Percentiles rank a stretch among this genome's conserved stretches.
phyloP scores from a whole-genome alignment of 1,284 basidiomycete genomes.

The Boletus sp. region DNA sequence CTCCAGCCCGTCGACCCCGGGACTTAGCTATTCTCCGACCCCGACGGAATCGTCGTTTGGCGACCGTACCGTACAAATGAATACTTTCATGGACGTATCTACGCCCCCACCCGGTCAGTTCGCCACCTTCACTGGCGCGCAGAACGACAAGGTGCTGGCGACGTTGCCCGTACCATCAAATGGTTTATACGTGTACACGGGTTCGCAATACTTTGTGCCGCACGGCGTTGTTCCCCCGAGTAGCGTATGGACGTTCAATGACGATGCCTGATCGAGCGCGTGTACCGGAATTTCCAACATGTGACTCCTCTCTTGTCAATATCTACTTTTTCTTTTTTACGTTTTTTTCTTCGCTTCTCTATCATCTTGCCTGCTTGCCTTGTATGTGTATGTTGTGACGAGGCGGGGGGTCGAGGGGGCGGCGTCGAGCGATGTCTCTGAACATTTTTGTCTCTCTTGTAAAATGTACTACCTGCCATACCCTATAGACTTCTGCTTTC shows the following conservation, averaged over 20 bases:
- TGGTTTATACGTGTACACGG: conserved; percentile 20
- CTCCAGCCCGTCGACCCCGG: conserved; percentile 48
- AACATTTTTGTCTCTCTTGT: conserved; percentile 26
- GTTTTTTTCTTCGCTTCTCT: neutral
- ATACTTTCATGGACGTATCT: conserved; percentile 44
- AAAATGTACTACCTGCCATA: conserved; percentile 28
- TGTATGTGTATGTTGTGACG: conserved; percentile 25
- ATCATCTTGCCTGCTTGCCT: conserved; percentile 22
- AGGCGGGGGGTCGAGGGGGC: conserved; percentile 15
- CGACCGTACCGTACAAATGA: conserved; percentile 55
- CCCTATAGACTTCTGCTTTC: conserved; percentile 26
- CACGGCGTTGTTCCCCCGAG: conserved; percentile 10
- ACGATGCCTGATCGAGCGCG: conserved; percentile 15
- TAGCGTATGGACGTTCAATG: conserved; percentile 17
- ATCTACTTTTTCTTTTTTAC: neutral
- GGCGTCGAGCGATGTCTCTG: conserved; percentile 12
- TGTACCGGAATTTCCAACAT: neutral
- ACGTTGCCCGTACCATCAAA: conserved; percentile 14
- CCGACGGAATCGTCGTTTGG: conserved; percentile 54
- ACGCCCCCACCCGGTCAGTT: conserved; percentile 32
- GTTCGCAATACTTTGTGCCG: conserved; percentile 18
- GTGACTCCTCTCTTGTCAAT: conserved; percentile 10
- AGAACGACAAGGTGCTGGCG: conserved; percentile 33
- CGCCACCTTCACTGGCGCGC: conserved; percentile 26
- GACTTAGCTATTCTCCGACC: conserved; percentile 54